Evolutionary conservation across 73 alveolate species (phyloP).

Genomic region (Tetrahymena thermophila): DNA sequence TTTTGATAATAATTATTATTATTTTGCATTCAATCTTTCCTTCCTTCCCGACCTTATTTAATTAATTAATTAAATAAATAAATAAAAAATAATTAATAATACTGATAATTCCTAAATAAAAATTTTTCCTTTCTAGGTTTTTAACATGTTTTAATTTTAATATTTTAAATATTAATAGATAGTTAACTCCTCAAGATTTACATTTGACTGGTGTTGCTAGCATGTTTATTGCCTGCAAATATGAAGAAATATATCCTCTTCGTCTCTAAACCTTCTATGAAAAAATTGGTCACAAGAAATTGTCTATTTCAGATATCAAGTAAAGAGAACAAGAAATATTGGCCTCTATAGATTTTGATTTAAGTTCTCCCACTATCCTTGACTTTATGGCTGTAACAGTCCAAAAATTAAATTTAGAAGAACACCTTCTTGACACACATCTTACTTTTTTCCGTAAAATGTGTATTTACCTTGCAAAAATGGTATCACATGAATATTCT

Average conservation of each 20-base stretch:
- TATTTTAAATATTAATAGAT: background rate
- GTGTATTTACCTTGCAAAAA: constrained; percentile 27
- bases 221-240: constrained; percentile 70
- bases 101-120: background rate
- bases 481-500: constrained; percentile 27
- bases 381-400: constrained; percentile 15
- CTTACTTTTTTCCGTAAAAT: constrained; percentile 9
- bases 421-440: background rate
- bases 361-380: constrained; percentile 15
- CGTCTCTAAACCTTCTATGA: constrained; percentile 24
- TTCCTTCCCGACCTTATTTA: background rate
- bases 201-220: constrained; percentile 62
- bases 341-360: constrained; percentile 2
- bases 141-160: background rate
- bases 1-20: background rate
- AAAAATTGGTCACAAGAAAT: constrained; percentile 32
- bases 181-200: constrained; percentile 42
- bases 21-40: background rate
- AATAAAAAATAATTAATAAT: background rate
- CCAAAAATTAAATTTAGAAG: constrained; percentile 1
- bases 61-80: background rate
- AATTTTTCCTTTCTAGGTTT: background rate
- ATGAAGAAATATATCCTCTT: constrained; percentile 72
- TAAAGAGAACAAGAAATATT: constrained; percentile 11
- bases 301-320: constrained; percentile 24